Evolutionary conservation across 192 early-diverging fungal genomes (phyloP).

Genomic region (Chytriomyces sp.): DNA sequence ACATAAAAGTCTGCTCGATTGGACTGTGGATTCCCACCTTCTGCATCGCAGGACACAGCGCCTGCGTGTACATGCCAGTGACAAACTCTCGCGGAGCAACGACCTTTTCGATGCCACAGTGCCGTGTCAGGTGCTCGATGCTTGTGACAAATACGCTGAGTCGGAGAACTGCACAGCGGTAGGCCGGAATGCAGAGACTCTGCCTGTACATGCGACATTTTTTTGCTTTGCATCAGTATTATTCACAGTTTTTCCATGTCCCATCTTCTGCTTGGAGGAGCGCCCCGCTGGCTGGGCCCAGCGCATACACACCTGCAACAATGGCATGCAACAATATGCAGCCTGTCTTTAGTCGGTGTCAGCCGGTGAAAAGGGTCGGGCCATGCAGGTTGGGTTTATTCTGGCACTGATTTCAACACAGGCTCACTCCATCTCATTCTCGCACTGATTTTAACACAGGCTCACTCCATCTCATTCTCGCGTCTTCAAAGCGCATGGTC

Average conservation of each 20-base stretch:
- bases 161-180: slow-evolving; percentile 84
- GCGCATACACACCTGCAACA: neutral
- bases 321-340: no score
- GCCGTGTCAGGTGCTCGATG: slow-evolving; percentile 74
- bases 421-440: no score
- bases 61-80: slow-evolving; percentile 24
- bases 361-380: no score
- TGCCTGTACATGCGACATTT: slow-evolving; percentile 8
- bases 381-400: no score
- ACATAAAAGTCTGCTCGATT: slow-evolving; percentile 49
- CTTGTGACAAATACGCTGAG: slow-evolving; percentile 75
- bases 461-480: no score
- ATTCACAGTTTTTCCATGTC: neutral
- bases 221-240: neutral
- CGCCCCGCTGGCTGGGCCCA: neutral
- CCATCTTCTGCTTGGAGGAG: neutral
- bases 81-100: slow-evolving; percentile 88
- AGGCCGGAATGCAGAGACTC: slow-evolving; percentile 88
- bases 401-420: no score
- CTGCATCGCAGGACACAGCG: neutral
- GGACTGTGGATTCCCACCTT: slow-evolving; percentile 40
- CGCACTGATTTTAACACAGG: no score
- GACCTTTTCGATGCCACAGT: slow-evolving; percentile 86
- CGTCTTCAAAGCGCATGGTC: no score
- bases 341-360: no score